Percentiles rank a stretch among this genome's conserved stretches.
phyloP scores from a whole-genome alignment of 139 green algal genomes.

The Micractinium conductrix region DNA sequence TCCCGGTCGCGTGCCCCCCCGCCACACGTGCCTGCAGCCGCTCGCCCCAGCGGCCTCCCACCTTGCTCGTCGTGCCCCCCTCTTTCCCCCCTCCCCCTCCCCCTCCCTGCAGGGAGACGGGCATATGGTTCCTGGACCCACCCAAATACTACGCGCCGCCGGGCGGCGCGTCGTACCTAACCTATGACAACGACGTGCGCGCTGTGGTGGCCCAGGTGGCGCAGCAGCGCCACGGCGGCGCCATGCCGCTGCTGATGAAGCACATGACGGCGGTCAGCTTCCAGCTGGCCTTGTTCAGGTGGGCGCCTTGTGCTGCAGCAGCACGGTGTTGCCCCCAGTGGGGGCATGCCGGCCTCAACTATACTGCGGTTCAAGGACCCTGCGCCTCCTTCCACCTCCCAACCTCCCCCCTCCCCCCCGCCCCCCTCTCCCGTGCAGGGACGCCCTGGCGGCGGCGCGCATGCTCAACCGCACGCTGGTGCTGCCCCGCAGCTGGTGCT shows the following conservation, averaged over 20 bases:
- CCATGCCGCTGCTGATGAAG: slow-evolving; percentile 34
- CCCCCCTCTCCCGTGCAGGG: neutral
- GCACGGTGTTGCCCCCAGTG: neutral
- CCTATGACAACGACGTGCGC: slow-evolving; percentile 36
- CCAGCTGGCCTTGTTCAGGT: slow-evolving; percentile 35
- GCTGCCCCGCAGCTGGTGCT: slow-evolving; percentile 19
- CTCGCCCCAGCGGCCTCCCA: no score
- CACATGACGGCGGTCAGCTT: slow-evolving; percentile 30
- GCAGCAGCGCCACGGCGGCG: neutral
- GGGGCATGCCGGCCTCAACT: neutral
- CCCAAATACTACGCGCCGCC: neutral
- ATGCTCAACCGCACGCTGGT: slow-evolving; percentile 24
- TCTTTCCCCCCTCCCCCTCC: neutral
- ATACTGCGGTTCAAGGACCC: neutral
- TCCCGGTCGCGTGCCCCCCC: neutral
- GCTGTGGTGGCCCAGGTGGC: slow-evolving; percentile 9
- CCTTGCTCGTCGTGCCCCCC: no score
- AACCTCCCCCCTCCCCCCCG: no score
- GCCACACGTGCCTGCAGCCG: no score
- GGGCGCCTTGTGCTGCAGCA: neutral
- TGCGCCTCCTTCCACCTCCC: neutral
- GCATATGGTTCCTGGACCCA: slow-evolving; percentile 13
- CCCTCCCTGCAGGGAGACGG: slow-evolving; percentile 30
- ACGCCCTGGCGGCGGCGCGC: slow-evolving; percentile 15
- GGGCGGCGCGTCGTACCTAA: slow-evolving; percentile 4